Evolutionary conservation across 2,329 filamentous ascomycete species (phyloP).

Genomic region (Alternaria sp.): DNA sequence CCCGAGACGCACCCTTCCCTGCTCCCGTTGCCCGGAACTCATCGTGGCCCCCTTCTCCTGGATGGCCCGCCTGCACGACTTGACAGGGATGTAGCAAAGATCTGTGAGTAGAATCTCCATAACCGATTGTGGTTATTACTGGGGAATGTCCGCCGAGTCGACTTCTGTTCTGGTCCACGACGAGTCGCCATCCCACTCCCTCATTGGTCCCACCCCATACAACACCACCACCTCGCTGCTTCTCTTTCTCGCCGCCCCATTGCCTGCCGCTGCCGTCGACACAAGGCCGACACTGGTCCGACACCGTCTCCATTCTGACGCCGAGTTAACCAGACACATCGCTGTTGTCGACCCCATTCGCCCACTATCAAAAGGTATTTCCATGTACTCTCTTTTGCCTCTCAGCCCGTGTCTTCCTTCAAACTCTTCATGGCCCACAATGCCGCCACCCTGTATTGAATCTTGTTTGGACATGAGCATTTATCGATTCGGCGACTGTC

Average conservation of each 20-base stretch:
- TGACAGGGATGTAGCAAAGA: constrained; percentile 43
- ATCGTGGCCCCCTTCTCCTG: constrained; percentile 46
- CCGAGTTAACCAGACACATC: background rate
- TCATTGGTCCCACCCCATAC: constrained; percentile 34
- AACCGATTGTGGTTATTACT: constrained; percentile 50
- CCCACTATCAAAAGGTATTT: constrained; percentile 33
- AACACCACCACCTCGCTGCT: constrained; percentile 25
- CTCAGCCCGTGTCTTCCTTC: constrained; percentile 1
- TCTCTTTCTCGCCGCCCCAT: constrained; percentile 23
- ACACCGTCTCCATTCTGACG: constrained; percentile 1
- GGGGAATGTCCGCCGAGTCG: constrained; percentile 46
- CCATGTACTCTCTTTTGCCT: constrained; percentile 20
- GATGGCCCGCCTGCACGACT: constrained; percentile 47
- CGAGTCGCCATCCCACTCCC: constrained; percentile 38
- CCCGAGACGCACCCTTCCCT: constrained; percentile 41
- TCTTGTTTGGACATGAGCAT: constrained; percentile 20
- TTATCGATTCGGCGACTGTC: constrained; percentile 18
- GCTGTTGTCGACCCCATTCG: background rate
- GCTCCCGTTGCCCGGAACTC: constrained; percentile 47
- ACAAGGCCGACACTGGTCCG: constrained; percentile 11
- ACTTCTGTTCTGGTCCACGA: constrained; percentile 35
- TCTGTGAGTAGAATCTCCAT: constrained; percentile 42
- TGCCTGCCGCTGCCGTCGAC: constrained; percentile 16
- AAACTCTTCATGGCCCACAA: background rate
- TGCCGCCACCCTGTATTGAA: background rate